Evolutionary conservation across 495 filamentous ascomycete species (phyloP).

Genomic region (Penicillium daleae): DNA sequence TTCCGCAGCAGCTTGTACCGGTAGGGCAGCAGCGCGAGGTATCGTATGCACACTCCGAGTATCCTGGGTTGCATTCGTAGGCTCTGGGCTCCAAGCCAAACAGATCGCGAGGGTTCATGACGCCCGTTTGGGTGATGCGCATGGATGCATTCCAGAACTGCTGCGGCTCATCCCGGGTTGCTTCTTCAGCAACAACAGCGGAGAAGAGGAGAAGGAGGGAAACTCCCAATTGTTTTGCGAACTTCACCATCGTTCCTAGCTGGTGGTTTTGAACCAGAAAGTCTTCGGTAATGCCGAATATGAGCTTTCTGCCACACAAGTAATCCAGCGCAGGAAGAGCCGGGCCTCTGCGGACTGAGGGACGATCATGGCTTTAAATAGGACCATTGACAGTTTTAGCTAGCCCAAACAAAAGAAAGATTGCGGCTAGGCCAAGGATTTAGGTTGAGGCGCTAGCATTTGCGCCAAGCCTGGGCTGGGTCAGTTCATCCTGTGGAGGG

Average conservation of each 20-base stretch:
- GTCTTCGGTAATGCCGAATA: not conserved
- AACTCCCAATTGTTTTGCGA: not conserved
- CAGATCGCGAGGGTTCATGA: slow-evolving; percentile 12
- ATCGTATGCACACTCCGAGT: slow-evolving; percentile 19
- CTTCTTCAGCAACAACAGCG: not conserved
- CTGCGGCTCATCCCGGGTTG: slow-evolving; percentile 10
- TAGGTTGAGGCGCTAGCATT: not conserved
- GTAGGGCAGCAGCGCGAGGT: slow-evolving; percentile 20
- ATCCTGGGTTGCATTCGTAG: slow-evolving; percentile 15
- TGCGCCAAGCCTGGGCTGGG: not conserved
- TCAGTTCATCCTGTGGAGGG: slow-evolving; percentile 6
- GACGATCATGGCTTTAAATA: not conserved
- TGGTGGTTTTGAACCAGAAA: not conserved
- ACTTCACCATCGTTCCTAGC: not conserved
- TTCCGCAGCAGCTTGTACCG: slow-evolving; percentile 20
- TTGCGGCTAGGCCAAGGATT: slow-evolving; percentile 6
- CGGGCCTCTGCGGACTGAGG: not conserved
- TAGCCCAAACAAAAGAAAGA: not conserved
- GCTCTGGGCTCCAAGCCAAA: slow-evolving; percentile 9
- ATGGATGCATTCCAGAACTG: slow-evolving; percentile 11
- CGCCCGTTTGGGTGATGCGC: not conserved
- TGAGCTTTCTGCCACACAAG: not conserved
- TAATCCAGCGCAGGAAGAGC: not conserved
- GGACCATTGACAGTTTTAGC: not conserved
- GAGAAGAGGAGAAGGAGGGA: slow-evolving; percentile 7